Base-by-base conservation (phyloP, 768 basidiomycete species). In the Podaxis sp. region DNA sequence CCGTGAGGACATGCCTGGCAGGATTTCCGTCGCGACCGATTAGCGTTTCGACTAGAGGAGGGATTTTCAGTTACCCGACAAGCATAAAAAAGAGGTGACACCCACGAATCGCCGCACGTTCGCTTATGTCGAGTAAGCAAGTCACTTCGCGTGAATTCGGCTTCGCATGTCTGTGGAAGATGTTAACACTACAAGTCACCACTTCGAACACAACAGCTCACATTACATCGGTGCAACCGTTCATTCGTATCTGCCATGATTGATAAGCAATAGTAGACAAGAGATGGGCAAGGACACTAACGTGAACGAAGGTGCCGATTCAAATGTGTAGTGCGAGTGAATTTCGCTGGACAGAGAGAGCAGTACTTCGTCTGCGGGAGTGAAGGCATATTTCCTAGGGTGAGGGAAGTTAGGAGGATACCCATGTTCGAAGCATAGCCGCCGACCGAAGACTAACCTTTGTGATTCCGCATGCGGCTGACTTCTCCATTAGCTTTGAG, bases 341-440 rank as follows among this genome's bases (percentile, higher is more conserved):
- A 90, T 67, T 86, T 88, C 2, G 88, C 87, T 0, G 86, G 86
- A 65, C 88, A 90, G 36, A 84, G 73, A 10, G 82, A 79, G 66
- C 88, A 90, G 50, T 82, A 77, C 68, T 89, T 88, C 16, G 82
- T 88, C 71, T 90, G 87, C 1, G 88, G 88, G n/a, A 89, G 78
- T 48, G 78, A 79, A 27, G 88, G 88, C 68, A 85, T 79, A 68
- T 90, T 90, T 60, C 87, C 88, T 72, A 73, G 74, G 69, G 38
- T 59, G 27, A 7, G 21, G 16, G n/a, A 18, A 38, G 16, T 82
- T 81, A 36, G 74, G 73, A 36, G 77, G 75, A 40, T 76, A 78
- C 80, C 68, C 64, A 53, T 72, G 70, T 35, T 13, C 61, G n/a
- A 36, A 5, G 23, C 57, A n/a, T 58, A 60, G 61, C 25, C 50